A percentile compares a stretch with the other conserved stretches of the same genome.
Conservation (phyloP, 352 stramenopile species). For the Globisporangium apiculatum region DNA sequence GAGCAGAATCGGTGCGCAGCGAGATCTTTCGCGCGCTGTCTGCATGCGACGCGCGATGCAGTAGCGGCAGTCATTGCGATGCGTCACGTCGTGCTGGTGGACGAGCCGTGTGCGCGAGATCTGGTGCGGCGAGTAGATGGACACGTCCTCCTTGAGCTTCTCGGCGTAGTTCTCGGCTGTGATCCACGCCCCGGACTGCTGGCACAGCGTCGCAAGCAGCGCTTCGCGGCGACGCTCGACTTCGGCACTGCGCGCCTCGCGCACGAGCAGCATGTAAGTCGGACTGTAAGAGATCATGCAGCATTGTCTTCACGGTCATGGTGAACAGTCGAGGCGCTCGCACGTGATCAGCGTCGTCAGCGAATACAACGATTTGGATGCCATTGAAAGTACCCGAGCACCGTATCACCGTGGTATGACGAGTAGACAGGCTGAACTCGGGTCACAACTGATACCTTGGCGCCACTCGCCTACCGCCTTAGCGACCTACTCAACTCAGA, state of each 20-base stretch:
- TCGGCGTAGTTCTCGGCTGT: constrained; percentile 60
- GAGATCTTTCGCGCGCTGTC: constrained; percentile 62
- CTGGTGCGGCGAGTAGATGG: constrained; percentile 77
- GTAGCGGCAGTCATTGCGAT: neutral
- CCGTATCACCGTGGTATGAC: too few relatives aligned
- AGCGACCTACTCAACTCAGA: too few relatives aligned
- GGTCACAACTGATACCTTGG: too few relatives aligned
- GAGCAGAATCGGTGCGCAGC: constrained; percentile 20
- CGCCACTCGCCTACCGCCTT: too few relatives aligned
- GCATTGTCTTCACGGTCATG: too few relatives aligned
- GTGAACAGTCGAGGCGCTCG: too few relatives aligned
- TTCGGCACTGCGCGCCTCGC: constrained; percentile 49
- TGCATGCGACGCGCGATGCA: constrained; percentile 19
- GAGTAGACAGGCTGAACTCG: too few relatives aligned
- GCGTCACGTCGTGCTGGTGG: constrained; percentile 26
- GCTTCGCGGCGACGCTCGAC: constrained; percentile 62
- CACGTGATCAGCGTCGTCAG: too few relatives aligned
- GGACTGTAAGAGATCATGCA: too few relatives aligned
- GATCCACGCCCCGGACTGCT: constrained; percentile 69
- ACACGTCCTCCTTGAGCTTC: constrained; percentile 82
- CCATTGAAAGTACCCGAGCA: too few relatives aligned
- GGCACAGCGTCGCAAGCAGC: constrained; percentile 47
- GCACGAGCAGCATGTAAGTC: constrained; percentile 49
- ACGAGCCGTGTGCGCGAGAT: constrained; percentile 49
- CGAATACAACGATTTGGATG: too few relatives aligned